Conservation (phyloP, 2,329 filamentous ascomycete species). For the Biscogniauxia marginata region DNA sequence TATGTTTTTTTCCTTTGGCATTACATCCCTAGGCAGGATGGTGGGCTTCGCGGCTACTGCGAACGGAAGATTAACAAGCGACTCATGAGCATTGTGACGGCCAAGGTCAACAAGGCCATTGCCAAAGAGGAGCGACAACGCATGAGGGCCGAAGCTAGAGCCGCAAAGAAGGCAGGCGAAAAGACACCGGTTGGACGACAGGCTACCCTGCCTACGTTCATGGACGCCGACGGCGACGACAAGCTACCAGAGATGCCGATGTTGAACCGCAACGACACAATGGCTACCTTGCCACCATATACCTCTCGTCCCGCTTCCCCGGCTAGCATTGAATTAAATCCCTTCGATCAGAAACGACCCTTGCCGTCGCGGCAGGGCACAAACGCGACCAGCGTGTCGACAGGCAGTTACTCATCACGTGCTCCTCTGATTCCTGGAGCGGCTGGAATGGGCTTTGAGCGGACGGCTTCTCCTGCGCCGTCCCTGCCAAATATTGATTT, state of each 20-base stretch:
- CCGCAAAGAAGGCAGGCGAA: constrained; percentile 55
- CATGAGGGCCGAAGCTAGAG: constrained; percentile 49
- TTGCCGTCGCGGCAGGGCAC: constrained; percentile 40
- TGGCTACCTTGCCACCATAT: constrained; percentile 61
- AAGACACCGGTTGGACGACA: constrained; percentile 50
- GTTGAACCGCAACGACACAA: constrained; percentile 59
- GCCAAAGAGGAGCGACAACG: constrained; percentile 70
- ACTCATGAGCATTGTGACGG: constrained; percentile 78
- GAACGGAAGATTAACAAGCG: constrained; percentile 86
- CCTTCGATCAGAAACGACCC: constrained; percentile 51
- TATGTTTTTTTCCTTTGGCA: constrained; percentile 91
- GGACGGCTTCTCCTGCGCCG: constrained; percentile 38
- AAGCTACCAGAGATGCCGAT: constrained; percentile 58
- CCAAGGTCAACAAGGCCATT: constrained; percentile 85
- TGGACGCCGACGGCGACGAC: constrained; percentile 47
- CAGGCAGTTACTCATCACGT: constrained; percentile 62
- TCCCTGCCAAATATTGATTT: constrained; percentile 35
- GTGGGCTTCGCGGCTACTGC: constrained; percentile 81
- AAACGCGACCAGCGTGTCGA: constrained; percentile 54
- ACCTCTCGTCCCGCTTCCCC: constrained; percentile 58
- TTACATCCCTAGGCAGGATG: constrained; percentile 81
- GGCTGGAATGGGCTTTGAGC: constrained; percentile 57
- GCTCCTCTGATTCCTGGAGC: constrained; percentile 61
- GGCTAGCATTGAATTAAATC: constrained; percentile 50
- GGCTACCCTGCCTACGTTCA: constrained; percentile 67